Conservation (phyloP, 2,329 filamentous ascomycete species). For the Fusarium sp. region DNA sequence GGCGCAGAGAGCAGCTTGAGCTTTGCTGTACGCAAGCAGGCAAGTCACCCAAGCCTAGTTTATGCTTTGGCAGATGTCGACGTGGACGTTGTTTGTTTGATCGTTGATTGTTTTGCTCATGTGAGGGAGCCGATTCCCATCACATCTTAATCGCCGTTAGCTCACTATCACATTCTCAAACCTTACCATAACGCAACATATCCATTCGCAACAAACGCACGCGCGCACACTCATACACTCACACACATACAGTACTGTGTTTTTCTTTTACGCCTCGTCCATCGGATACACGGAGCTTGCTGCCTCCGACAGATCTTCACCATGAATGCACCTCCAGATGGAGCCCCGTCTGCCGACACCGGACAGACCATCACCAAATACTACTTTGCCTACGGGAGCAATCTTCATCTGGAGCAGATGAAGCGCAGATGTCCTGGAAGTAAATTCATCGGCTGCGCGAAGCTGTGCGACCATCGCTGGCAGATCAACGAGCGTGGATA, state of each 20-base stretch:
- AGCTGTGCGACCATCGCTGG: constrained; percentile 57
- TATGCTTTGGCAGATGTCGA: constrained; percentile 29
- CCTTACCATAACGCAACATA: constrained; percentile 21
- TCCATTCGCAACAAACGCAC: neutral
- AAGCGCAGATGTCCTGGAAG: constrained; percentile 58
- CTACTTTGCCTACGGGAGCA: constrained; percentile 64
- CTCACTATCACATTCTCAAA: constrained; percentile 34
- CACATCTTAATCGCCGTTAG: constrained; percentile 42
- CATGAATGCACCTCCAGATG: constrained; percentile 43
- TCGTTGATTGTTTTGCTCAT: constrained; percentile 21
- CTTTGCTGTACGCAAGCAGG: constrained; percentile 22
- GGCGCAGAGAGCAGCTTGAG: constrained; percentile 7
- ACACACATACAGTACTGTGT: neutral
- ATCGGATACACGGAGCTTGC: constrained; percentile 43
- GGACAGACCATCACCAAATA: constrained; percentile 48
- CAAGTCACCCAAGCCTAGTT: neutral
- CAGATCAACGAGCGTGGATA: constrained; percentile 63
- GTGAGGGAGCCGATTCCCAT: constrained; percentile 42
- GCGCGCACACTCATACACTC: neutral
- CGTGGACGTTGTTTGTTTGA: constrained; percentile 29
- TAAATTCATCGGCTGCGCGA: constrained; percentile 55
- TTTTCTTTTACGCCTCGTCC: neutral
- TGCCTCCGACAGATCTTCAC: constrained; percentile 41
- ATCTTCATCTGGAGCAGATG: constrained; percentile 61
- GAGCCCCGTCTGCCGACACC: constrained; percentile 32